Evolutionary conservation across 495 filamentous ascomycete species (phyloP), one percentile per base, ranked within the genome.

Genomic region (Hamigera avellanea): DNA sequence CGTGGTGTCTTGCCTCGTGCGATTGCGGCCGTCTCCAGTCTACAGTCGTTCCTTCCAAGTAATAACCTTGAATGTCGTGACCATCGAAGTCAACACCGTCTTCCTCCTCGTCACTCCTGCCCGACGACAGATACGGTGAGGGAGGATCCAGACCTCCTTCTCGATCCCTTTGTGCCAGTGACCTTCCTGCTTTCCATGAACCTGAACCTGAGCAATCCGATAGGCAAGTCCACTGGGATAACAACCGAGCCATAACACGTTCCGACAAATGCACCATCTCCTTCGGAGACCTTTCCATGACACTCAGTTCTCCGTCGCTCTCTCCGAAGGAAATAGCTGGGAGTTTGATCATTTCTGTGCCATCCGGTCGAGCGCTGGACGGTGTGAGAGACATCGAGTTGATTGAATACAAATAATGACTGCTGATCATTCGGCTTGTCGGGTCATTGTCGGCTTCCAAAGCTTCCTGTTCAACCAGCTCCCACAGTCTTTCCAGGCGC

Each of bases 401-500:
- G 25, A 23, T 37, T 18, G 46, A n/a, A 4, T 30, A 28, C 21
- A 29, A 44, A 32, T 54, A 36, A 14, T 43, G 43, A 9, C 26
- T 27, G 30, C 33, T 46, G 29, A 53, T 64, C 37, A 32, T 59
- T 27, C 48, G 46, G 43, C 51, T 46, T 26, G 40, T 58, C 32
- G 21, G 49, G 35, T 42, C 48, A 17, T 44, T 59, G 13, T 37
- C 37, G 18, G 51, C 50, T 18, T 65, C 55, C 7, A 38, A 21
- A 15, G 44, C 51, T 36, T 66, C 64, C 17, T 60, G 50, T 31
- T 62, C 49, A 23, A 61, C 62, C 14, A 50, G 13, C 30, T 60
- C 50, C 48, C 61, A 66, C 14, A 68, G 43, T 6, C 51, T 50
- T 17, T 61, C 61, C 5, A 68, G 46, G 8, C 60, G 59, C 29